Evolutionary conservation across 1,284 basidiomycete genomes (phyloP).

Genomic region (Meira miltonrushii): DNA sequence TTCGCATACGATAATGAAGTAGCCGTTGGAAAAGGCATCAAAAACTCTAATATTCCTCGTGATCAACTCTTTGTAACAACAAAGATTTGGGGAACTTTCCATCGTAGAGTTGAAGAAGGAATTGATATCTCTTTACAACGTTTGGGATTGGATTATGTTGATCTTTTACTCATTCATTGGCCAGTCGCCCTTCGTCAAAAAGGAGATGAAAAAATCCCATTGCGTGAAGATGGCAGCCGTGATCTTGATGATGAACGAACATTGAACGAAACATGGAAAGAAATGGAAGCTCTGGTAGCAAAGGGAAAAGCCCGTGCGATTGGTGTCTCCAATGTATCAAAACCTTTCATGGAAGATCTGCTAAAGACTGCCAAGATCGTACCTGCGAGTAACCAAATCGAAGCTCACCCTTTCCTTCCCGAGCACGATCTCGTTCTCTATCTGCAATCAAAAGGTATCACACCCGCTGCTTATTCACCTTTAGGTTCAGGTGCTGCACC

Average conservation of each 20-base stretch:
- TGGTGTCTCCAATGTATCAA: constrained; percentile 56
- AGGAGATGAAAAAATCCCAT: constrained; percentile 63
- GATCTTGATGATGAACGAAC: constrained; percentile 62
- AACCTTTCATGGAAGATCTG: constrained; percentile 36
- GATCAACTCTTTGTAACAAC: constrained; percentile 61
- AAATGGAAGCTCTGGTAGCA: constrained; percentile 69
- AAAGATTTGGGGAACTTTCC: constrained; percentile 49
- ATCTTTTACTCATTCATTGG: constrained; percentile 57
- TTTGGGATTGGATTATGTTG: constrained; percentile 72
- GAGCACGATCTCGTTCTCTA: constrained; percentile 73
- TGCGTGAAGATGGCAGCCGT: constrained; percentile 65
- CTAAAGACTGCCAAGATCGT: constrained; percentile 62
- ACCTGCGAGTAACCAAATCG: constrained; percentile 65
- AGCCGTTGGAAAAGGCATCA: constrained; percentile 74
- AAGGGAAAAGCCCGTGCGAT: constrained; percentile 73
- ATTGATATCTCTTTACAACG: constrained; percentile 59
- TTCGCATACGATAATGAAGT: constrained; percentile 64
- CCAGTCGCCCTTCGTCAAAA: constrained; percentile 60
- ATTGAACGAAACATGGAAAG: constrained; percentile 70
- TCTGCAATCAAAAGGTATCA: constrained; percentile 54
- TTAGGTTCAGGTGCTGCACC: constrained; percentile 32
- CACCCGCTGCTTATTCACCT: constrained; percentile 35
- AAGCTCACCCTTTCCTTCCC: constrained; percentile 55
- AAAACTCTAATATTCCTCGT: constrained; percentile 66
- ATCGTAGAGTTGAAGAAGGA: constrained; percentile 40